A percentile compares a stretch with the other conserved stretches of the same genome.
Evolutionary conservation across 208 protist genomes (phyloP).

Genomic region (Blastocrithidia nonstop): DNA sequence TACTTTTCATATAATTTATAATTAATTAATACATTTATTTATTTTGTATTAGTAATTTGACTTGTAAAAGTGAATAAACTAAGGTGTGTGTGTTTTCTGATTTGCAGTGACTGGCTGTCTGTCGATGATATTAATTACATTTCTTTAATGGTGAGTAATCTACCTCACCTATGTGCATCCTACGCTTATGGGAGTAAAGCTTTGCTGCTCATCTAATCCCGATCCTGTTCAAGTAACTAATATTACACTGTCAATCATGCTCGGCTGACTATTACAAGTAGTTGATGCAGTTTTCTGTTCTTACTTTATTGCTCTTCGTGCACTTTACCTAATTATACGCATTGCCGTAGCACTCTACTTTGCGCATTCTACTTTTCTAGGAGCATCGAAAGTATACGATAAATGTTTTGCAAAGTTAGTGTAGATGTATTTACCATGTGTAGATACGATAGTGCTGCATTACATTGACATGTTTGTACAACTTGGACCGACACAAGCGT

Average conservation of each 20-base stretch:
- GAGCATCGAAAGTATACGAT: conserved; percentile 33
- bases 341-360: conserved; percentile 50
- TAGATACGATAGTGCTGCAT: conserved; percentile 29
- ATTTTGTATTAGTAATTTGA: no score
- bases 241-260: conserved; percentile 47
- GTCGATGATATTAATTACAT: no score
- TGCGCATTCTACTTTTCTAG: conserved; percentile 35
- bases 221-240: conserved; percentile 43
- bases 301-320: conserved; percentile 36
- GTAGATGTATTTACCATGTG: conserved; percentile 23
- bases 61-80: no score
- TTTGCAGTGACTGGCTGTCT: no score
- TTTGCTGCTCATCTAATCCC: conserved; percentile 20
- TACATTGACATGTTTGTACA: conserved; percentile 33
- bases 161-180: conserved; percentile 51
- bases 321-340: conserved; percentile 26
- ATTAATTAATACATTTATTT: no score
- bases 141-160: conserved; percentile 22
- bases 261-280: conserved; percentile 43
- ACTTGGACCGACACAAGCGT: conserved; percentile 30
- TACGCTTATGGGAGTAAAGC: conserved; percentile 35
- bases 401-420: conserved; percentile 21
- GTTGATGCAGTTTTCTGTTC: conserved; percentile 35
- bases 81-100: no score
- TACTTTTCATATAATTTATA: no score